Conservation (phyloP, 2,329 filamentous ascomycete genomes). For the Colletotrichum nymphaeae region DNA sequence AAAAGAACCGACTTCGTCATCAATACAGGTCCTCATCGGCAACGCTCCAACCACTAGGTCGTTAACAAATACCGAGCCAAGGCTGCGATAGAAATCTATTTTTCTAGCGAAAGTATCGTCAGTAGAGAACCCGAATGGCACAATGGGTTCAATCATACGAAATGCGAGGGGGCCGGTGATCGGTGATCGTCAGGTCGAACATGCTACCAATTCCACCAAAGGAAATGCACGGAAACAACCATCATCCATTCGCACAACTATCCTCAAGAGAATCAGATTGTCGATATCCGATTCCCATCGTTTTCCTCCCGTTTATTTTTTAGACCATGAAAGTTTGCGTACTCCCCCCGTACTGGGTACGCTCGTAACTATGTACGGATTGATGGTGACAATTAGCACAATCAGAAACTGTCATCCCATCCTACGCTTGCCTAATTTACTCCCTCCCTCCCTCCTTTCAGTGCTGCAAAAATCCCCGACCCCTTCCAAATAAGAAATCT, state of each 20-base stretch:
- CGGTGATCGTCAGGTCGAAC: not conserved
- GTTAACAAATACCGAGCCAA: slow-evolving; percentile 1
- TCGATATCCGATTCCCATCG: not conserved
- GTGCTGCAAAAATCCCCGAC: not conserved
- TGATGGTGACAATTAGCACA: not conserved
- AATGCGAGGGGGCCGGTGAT: not conserved
- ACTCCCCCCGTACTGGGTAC: too few species aligned
- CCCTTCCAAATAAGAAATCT: slow-evolving; percentile 6
- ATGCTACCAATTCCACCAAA: not conserved
- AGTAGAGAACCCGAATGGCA: not conserved
- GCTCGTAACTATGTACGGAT: too few species aligned
- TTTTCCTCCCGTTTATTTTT: not conserved
- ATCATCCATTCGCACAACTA: not conserved
- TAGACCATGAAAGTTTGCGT: too few species aligned
- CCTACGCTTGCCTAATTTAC: not conserved
- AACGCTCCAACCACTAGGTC: not conserved
- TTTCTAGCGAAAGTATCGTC: not conserved
- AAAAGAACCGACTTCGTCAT: not conserved
- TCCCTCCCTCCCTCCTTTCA: not conserved
- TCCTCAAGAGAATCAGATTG: not conserved
- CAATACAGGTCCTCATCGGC: not conserved
- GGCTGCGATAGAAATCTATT: not conserved
- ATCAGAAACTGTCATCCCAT: slow-evolving; percentile 5
- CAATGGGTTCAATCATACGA: not conserved
- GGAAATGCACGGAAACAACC: not conserved